Base-by-base conservation (phyloP, 495 filamentous ascomycete genomes). In the Neurospora tetrasperma region DNA sequence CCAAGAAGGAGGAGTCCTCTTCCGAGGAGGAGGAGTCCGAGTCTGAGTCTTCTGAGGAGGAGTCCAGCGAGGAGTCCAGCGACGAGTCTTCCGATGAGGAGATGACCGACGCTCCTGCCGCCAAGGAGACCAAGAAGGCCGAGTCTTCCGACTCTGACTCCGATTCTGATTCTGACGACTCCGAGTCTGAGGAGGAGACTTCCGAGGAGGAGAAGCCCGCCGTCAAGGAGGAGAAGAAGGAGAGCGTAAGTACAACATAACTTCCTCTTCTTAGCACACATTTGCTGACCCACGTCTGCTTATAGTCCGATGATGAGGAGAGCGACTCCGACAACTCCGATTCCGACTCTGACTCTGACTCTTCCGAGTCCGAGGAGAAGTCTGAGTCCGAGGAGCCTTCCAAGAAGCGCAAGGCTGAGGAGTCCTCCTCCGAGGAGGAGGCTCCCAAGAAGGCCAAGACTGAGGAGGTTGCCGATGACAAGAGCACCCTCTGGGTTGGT, bases 391-490 rank as follows among this genome's bases (percentile, higher is more conserved):
- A 86, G 59, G 84, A 83, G 43, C 79, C 79, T 73, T 81, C 79
- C 46, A 81, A 88, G 78, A 83, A 84, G 72, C 85, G 86, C 71
- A 87, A 90, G 79, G 86, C 87, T 69, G 84, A 88, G 73, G 91
- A 90, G 70, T 12, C 10, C 48, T 59, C 48, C 48, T 90, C 90
- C 74, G 83, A 88, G 69, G 83, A 83, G 12, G 82, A 89, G 54
- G 75, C 84, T 5, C 81, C 87, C 71, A 99, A 99, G 90, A 97
- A 97, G 89, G 83, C 84, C 80, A 98, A 97, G 91, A 88, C 88
- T 23, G 89, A 89, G 42, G 75, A 78, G 59, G 77, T 76, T 41
- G 76, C 75, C 23, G 86, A 87, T 10, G 87, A 89, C 79, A 86
- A 85, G 74, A 86, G 87, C 27, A 87, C 86, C 77, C 89, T 98